A percentile compares a stretch with the other conserved stretches of the same genome.
Evolutionary conservation across 257 asterid genomes (phyloP).

Genomic region (Solanum rostratum): DNA sequence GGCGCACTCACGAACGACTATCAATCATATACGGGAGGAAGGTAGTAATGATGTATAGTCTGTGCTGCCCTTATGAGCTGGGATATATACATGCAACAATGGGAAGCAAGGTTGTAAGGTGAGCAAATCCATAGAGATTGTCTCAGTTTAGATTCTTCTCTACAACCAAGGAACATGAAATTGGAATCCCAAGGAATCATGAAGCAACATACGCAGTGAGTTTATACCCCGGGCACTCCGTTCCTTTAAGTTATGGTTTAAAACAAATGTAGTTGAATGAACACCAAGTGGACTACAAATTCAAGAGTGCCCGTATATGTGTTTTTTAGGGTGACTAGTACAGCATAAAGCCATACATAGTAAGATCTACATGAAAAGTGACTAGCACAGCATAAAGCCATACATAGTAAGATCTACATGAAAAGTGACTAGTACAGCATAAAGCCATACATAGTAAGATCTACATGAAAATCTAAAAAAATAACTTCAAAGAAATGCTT

Average conservation of each 20-base stretch:
- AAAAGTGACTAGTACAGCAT: neutral
- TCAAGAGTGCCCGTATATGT: neutral
- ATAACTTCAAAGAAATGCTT: neutral
- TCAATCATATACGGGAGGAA: neutral
- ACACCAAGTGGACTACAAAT: neutral
- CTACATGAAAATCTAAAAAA: neutral
- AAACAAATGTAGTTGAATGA: neutral
- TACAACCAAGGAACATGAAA: neutral
- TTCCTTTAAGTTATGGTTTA: neutral
- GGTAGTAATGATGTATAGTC: neutral
- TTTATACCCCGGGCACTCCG: neutral
- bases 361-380: too few species aligned
- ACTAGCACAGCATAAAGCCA: neutral
- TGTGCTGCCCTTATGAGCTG: constrained; percentile 6
- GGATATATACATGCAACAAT: constrained; percentile 11
- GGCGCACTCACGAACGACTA: too few species aligned
- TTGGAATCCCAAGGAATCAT: neutral
- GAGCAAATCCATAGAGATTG: neutral
- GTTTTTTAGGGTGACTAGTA: neutral
- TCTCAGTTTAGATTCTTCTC: neutral
- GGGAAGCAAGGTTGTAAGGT: neutral
- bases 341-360: neutral
- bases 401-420: neutral
- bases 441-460: neutral
- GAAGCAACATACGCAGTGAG: neutral